Evolutionary conservation across 176 grass and related monocot genomes (phyloP), one percentile per base, ranked within the genome.

Genomic region (Neostapfia colusana): DNA sequence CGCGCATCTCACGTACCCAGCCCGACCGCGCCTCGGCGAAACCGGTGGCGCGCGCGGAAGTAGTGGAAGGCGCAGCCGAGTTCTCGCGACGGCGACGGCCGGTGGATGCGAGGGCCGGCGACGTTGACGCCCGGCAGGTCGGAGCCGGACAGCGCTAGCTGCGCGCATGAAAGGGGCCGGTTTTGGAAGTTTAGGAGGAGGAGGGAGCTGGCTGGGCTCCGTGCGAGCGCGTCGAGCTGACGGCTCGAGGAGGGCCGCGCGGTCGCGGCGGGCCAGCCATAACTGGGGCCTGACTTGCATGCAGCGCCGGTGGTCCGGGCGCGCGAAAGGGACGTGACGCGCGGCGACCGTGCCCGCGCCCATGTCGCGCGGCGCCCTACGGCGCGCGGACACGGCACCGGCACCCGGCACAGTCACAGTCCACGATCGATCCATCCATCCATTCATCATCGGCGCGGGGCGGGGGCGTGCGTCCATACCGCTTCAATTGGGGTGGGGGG

Each of bases 231-330:
- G 79, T 7, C 65, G 67, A 20, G 7, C 67, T 61, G 67, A 73
- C 49, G 20, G 16, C 7, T 31, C 18, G 82, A 55, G 41, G 15
- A 5, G 3, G 15, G 16, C 31, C 31, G n/a, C n/a, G n/a, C n/a
- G n/a, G n/a, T n/a, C 31, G 31, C 31, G 16, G 53, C 20, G 54
- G 54, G 21, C 18, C 51, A 6, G 53, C 65, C 74, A 88, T 88
- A 25, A 83, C 74, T 79, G 74, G 35, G 34, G 74, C 67, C 58
- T 77, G 79, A 82, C 60, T 51, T 67, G 85, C 85, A 82, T 67
- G 85, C 31, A 31, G 85, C 53, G 46, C 15, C 15, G 5, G 64
- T 76, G 53, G 77, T 75, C 83, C 82, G 76, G 36, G 59, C 37
- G 31, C 31, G 31, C 31, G 31, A 31, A 31, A 31, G 31, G 31